Percentiles rank a stretch among this genome's conserved stretches.
These are phyloP conservation scores for Jamesozyma rosinii DNA, from an alignment of 805 yeast genomes.

Conservation along the genomic window DNA sequence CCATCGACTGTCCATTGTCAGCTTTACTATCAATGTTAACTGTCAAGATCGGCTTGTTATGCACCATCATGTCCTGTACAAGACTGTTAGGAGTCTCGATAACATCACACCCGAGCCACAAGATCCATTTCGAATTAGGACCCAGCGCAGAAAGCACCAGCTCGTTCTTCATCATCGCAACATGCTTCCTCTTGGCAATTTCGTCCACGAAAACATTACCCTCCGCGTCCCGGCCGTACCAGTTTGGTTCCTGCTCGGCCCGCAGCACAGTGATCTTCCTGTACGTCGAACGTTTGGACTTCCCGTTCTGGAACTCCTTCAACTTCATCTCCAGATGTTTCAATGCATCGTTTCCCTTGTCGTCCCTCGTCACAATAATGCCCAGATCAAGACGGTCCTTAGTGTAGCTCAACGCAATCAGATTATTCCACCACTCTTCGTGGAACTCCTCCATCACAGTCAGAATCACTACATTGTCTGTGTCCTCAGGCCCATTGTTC, in stretches of 20 bases:
- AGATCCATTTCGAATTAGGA: constrained; percentile 83
- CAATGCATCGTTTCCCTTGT: constrained; percentile 70
- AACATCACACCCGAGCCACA: constrained; percentile 89
- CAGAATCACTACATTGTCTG: constrained; percentile 70
- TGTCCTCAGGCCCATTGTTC: constrained; percentile 24
- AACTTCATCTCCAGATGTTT: constrained; percentile 60
- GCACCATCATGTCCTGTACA: constrained; percentile 71
- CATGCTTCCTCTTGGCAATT: constrained; percentile 64
- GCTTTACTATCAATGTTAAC: constrained; percentile 85
- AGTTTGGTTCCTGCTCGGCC: constrained; percentile 56
- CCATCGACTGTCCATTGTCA: constrained; percentile 46
- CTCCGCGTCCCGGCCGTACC: constrained; percentile 51
- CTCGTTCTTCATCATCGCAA: constrained; percentile 88
- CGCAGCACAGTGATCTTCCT: constrained; percentile 68
- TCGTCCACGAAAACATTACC: constrained; percentile 67
- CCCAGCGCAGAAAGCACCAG: constrained; percentile 73
- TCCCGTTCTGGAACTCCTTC: constrained; percentile 52
- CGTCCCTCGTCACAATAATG: constrained; percentile 71
- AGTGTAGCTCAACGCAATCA: constrained; percentile 63
- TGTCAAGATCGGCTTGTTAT: constrained; percentile 72
- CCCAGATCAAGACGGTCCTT: constrained; percentile 74
- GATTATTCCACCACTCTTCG: constrained; percentile 75
- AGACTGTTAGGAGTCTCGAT: constrained; percentile 76
- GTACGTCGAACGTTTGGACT: constrained; percentile 46
- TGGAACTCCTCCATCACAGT: constrained; percentile 80